Base-by-base conservation (phyloP, 495 filamentous ascomycete species). In the Terfezia claveryi region DNA sequence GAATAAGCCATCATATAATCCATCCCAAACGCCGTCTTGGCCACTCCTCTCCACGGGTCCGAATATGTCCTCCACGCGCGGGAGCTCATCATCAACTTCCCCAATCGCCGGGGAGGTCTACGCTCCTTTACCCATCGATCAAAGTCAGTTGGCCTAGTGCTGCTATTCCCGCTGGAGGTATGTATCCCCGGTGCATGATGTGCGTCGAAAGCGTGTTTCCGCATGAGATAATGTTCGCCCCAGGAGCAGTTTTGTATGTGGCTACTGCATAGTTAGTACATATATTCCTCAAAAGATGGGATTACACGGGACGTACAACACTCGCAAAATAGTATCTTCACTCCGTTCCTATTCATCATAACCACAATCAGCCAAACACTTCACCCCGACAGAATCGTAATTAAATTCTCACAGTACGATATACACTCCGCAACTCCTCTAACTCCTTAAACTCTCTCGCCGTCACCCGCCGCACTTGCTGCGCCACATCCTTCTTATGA, bases 201-300 rank as follows among this genome's bases (percentile, higher is more conserved):
- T 73, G 70, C 63, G 52, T 71, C 66, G 49, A 77, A 74, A 44
- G 74, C 74, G 63, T 73, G 77, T 58, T 76, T 77, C n/a, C 66
- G 63, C 23, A 75, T 65, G 0, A 77, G 61, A 53, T 71, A 77
- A 9, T 58, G 64, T 14, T 66, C 69, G 2, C 73, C 75, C 72
- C 73, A 76, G 14, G 58, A 55, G 3, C 73, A 74, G 56, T 77
- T 77, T 59, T 77, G 74, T 5, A 76, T 71, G 59, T 77, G 74
- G 20, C 61, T 62, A 23, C 14, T 23, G 23, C 32, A 7, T 8
- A 36, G 27, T 23, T 23, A 27, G 16, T 8, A 46, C 17, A 46
- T 46, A 20, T 5, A 0, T 46, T 46, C 12, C 17, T 46, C 37
- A 12, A 51, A 16, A 38, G 17, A 49, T 36, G 23, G 23, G 23